These are phyloP conservation scores for Daldinia loculata DNA, from an alignment of 495 filamentous ascomycete species.

Conservation along the genomic window DNA sequence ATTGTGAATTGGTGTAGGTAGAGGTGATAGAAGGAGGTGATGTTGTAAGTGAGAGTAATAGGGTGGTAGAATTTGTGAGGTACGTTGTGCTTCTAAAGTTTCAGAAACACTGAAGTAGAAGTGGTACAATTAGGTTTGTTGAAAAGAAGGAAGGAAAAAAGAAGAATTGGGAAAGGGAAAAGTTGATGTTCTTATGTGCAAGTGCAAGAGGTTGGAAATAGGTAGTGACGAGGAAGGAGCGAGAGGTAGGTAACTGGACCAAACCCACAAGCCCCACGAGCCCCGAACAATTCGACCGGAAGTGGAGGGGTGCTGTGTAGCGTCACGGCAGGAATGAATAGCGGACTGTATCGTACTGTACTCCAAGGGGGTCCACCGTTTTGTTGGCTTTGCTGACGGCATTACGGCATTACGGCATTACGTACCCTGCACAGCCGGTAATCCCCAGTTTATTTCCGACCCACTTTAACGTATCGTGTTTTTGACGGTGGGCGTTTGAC, in stretches of 20 bases:
- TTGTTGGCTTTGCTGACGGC: constrained; percentile 19
- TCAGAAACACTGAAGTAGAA: constrained; percentile 14
- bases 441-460: background rate
- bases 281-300: constrained; percentile 39
- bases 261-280: constrained; percentile 37
- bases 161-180: constrained; percentile 13
- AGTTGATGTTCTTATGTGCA: constrained; percentile 33
- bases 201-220: background rate
- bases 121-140: constrained; percentile 3
- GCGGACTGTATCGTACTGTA: constrained; percentile 32
- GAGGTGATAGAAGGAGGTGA: background rate
- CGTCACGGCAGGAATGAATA: constrained; percentile 32
- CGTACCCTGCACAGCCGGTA: constrained; percentile 11
- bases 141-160: constrained; percentile 6
- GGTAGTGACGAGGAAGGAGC: constrained; percentile 9
- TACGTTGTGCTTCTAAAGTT: constrained; percentile 6
- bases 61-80: constrained; percentile 3
- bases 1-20: constrained; percentile 49
- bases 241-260: constrained; percentile 16
- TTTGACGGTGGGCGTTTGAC: background rate
- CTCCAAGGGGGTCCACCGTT: constrained; percentile 21
- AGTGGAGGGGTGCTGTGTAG: constrained; percentile 33
- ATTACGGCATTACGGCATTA: background rate
- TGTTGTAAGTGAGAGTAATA: constrained; percentile 5
- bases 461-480: constrained; percentile 17